Percentiles rank a stretch among this genome's conserved stretches.
phyloP scores from a whole-genome alignment of 2,329 filamentous ascomycete genomes.

The Helotiales sp. region DNA sequence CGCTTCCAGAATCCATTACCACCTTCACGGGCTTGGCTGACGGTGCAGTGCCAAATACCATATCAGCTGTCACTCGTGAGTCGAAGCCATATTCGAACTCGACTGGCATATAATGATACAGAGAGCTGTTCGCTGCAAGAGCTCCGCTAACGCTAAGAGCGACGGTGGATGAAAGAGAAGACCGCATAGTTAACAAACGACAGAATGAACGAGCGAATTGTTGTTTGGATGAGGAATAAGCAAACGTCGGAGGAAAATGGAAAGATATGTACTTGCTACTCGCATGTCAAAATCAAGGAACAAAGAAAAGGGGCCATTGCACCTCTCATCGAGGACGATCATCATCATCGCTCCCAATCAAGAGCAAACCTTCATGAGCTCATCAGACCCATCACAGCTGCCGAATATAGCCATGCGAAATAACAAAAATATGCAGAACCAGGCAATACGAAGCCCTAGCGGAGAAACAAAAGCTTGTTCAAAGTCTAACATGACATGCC shows the following conservation, averaged over 20 bases:
- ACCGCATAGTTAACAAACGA: slow-evolving; percentile 20
- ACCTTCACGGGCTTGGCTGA: slow-evolving; percentile 19
- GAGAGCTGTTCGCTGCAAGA: slow-evolving; percentile 3
- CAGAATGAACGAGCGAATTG: background rate
- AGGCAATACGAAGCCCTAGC: background rate
- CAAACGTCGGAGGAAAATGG: too few species aligned
- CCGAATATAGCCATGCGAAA: background rate
- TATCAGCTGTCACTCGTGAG: slow-evolving; percentile 28
- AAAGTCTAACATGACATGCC: background rate
- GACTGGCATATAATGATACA: slow-evolving; percentile 29
- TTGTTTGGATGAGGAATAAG: too few species aligned
- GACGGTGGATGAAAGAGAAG: slow-evolving; percentile 5
- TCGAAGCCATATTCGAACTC: slow-evolving; percentile 27
- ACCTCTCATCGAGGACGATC: background rate
- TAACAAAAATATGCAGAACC: background rate
- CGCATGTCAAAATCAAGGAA: background rate
- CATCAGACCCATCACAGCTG: background rate
- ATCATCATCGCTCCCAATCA: background rate
- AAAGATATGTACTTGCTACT: too few species aligned
- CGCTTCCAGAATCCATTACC: slow-evolving; percentile 32
- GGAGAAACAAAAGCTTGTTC: background rate
- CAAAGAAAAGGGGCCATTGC: background rate
- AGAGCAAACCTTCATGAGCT: background rate
- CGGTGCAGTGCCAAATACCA: slow-evolving; percentile 25
- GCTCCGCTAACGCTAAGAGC: slow-evolving; percentile 12